Conservation (phyloP, 768 basidiomycete genomes). For the Russula earlei region DNA sequence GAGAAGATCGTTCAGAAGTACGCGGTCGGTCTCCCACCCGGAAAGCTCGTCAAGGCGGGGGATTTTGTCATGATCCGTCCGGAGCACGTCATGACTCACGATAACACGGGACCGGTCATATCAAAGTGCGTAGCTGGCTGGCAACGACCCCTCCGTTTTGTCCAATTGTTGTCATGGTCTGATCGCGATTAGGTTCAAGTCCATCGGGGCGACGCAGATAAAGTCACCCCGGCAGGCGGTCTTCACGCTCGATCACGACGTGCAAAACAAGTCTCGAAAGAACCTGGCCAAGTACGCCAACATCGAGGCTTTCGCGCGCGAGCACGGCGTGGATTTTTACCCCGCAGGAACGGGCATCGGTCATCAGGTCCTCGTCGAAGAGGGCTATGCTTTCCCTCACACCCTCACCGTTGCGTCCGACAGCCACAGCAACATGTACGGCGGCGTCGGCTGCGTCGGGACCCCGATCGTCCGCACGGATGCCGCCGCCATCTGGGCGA, state of each 20-base stretch:
- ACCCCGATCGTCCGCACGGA: conserved; percentile 97
- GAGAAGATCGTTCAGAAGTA: conserved; percentile 98
- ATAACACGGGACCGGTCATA: conserved; percentile 97
- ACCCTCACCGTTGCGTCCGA: conserved; percentile 94
- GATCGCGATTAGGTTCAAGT: conserved; percentile 63
- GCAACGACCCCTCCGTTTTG: background rate
- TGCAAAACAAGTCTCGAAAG: conserved; percentile 87
- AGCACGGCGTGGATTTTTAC: conserved; percentile 86
- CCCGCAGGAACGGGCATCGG: conserved; percentile 97
- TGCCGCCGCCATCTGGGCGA: conserved; percentile 94
- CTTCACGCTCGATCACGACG: conserved; percentile 96
- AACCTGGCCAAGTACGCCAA: conserved; percentile 87
- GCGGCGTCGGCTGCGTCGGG: conserved; percentile 93
- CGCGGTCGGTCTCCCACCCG: conserved; percentile 77
- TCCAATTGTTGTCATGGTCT: background rate
- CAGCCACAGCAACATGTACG: conserved; percentile 98
- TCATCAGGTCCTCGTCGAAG: conserved; percentile 94
- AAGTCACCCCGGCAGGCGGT: conserved; percentile 78
- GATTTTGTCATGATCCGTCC: conserved; percentile 99
- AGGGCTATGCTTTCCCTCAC: conserved; percentile 95
- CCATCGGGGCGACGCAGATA: conserved; percentile 83
- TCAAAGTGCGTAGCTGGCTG: conserved; percentile 59
- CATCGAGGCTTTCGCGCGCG: conserved; percentile 84
- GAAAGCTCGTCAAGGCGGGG: conserved; percentile 78
- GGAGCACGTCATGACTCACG: conserved; percentile 97